Base-by-base conservation (phyloP, 2,329 filamentous ascomycete species). In the Cladophialophora yegresii region DNA sequence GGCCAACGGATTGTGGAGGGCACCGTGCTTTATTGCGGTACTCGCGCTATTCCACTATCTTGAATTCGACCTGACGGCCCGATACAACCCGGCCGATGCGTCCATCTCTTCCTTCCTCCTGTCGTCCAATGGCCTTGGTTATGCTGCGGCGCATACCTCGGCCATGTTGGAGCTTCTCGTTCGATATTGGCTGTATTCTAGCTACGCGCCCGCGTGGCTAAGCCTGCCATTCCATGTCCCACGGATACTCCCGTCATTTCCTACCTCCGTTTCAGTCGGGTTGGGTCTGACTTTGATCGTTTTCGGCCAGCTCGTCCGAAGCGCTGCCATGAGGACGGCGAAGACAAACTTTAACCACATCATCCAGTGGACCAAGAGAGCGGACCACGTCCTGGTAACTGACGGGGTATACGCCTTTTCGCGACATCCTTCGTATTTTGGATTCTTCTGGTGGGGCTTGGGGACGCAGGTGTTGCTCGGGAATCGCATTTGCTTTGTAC, bases 361-460 rank as follows among this genome's bases (percentile, higher is more conserved):
- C 22, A 87, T 97, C 8, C 91, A 95, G 77, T 86, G 79, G 51
- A 77, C 85, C 68, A 85, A 82, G 67, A 89, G 87, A 72, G 83
- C 87, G 3, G 86, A 85, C 1, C 95, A 99, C 76, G 82, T 82
- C 54, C 83, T 99, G n/a, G 90, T 99, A 2, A 96, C 89, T 0
- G 81, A 81, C 30, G 95, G 95, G 0, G 80, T 98, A 36, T 99
- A 98, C 76, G 80, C 81, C 7, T 76, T 84, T 51, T 80, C 96
- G 58, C 82, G 95, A 26, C 95, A 99, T 77, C 95, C 95, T 12
- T 90, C 89, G 64, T 99, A 99, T 78, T 97, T 98, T 80, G 95
- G 93, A 3, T 99, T 97, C 80, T 99, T 96, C 78, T 98, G 92
- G 87, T 99, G 93, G 93, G 92, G 91, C 0, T 74, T 98, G n/a